Evolutionary conservation across 176 grass and related monocot genomes (phyloP), one percentile per base, ranked within the genome.

Genomic region (Secale cereale): DNA sequence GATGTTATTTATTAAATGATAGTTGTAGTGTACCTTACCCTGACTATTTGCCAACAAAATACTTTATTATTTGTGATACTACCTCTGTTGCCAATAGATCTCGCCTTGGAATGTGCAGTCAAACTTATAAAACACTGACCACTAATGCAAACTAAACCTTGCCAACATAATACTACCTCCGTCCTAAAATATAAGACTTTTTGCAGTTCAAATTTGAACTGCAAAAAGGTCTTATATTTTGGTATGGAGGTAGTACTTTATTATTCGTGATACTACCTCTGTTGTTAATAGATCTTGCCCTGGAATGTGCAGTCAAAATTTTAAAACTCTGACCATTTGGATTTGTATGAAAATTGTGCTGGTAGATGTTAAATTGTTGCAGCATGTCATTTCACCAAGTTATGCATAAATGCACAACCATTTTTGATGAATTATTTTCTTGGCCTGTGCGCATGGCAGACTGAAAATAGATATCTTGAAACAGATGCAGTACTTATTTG

Each of bases 31-130:
- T 35, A 56, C 32, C 67, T 70, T 81, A 76, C 67, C 8, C 32
- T 68, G 78, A 66, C 35, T 72, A 65, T 86, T 66, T 73, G 27
- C 78, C 57, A 83, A 30, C 3, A 59, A 3, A 54, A 72, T 56
- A 52, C 65, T 30, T 74, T 37, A 14, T 29, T 23, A 75, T 83
- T 71, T 25, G 32, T 67, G 43, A 74, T 85, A 60, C 22, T 72
- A 72, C n/a, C 22, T 71, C 39, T 6, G 12, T 41, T 71, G 22
- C 45, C 70, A 74, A 74, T 74, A 27, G 6, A 48, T 74, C 40
- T 74, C 27, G 41, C 45, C 27, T 48, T 74, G 40, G 70, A 48
- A 68, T 36, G 31, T 33, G 25, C 70, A 74, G 25, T 74, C 70
- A 28, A 45, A 74, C 1, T 46, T 74, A 9, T 28, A 46, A 28